Base-by-base conservation (phyloP, 208 protist species). In the Acanthamoeba royreba region DNA sequence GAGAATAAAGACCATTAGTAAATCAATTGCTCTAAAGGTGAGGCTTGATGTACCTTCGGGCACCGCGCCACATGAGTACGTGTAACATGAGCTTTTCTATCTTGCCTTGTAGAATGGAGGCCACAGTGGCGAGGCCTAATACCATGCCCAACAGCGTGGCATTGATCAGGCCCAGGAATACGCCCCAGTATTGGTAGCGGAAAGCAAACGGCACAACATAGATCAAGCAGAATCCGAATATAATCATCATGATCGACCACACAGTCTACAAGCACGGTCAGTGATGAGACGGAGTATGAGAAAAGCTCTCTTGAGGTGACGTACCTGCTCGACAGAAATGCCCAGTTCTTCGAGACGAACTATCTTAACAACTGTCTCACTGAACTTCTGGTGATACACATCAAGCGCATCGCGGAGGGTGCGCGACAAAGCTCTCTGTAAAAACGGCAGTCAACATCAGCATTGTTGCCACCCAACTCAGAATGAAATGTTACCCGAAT, bases 191-290 rank as follows among this genome's bases (percentile, higher is more conserved):
- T 38, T 96, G 87, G 92, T 98, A 99, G 19, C 98, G 97, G 91
- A 99, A 99, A 47, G 97, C 93, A 28, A 97, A 96, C 19, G 99
- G 99, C 81, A 99, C 96, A 0, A 99, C 19, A 94, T 99, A 99
- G 97, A 99, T 99, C 0, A 99, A 96, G 3, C 98, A 94, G 94
- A 99, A 99, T 28, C 99, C 98, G 28, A 97, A 92, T 0, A 98
- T 63, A 1, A 99, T 96, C 43, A 98, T 96, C 61, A 97, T 98
- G 19, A 97, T 43, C 45, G 40, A 94, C 79, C 5, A 95, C 11
- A 28, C 97, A 96, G 97, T 95, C 91, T 98, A 79, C 11, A 11
- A 92, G 31, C 53, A 92, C 92, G 3, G 90, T 38, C 19, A 8
- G 8, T n/a, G 19, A 66, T 58, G 2, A 4, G 8, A 4, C 25